A percentile compares a stretch with the other conserved stretches of the same genome.
Conservation (phyloP, 1,284 basidiomycete species). For the Ustilago vetiveriae region DNA sequence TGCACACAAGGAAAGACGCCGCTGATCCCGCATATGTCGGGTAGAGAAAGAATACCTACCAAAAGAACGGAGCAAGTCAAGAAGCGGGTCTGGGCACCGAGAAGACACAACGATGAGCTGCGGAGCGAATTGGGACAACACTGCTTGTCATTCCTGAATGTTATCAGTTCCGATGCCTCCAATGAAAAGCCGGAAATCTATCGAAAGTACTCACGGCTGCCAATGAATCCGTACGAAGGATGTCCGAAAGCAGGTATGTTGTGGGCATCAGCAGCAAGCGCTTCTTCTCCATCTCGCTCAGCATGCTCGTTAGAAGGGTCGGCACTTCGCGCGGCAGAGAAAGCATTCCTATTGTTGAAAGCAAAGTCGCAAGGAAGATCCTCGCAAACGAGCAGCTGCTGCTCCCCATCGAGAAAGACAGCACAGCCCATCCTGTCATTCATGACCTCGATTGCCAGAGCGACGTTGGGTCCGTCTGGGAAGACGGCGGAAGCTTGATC, state of each 20-base stretch:
- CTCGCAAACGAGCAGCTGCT: slow-evolving; percentile 42
- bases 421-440: slow-evolving; percentile 25
- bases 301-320: not conserved
- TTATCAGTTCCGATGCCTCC: too few relatives aligned
- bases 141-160: too few relatives aligned
- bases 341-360: slow-evolving; percentile 2
- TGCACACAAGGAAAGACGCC: not conserved
- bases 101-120: slow-evolving; percentile 28
- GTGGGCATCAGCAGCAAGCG: not conserved
- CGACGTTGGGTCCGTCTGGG: not conserved
- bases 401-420: slow-evolving; percentile 31
- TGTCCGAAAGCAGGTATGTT: slow-evolving; percentile 1
- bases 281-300: not conserved
- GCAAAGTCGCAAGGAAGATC: slow-evolving; percentile 32
- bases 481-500: not conserved
- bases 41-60: too few relatives aligned
- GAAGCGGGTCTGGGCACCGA: slow-evolving; percentile 18
- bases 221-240: slow-evolving; percentile 10
- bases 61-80: slow-evolving; percentile 11
- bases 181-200: too few relatives aligned
- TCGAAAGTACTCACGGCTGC: slow-evolving; percentile 33
- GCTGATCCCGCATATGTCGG: too few relatives aligned
- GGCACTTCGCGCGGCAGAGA: not conserved
- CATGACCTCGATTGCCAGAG: slow-evolving; percentile 28
- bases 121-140: slow-evolving; percentile 36